These are phyloP conservation scores for Calonectria montana DNA, from an alignment of 2,329 filamentous ascomycete species.

Conservation along the genomic window DNA sequence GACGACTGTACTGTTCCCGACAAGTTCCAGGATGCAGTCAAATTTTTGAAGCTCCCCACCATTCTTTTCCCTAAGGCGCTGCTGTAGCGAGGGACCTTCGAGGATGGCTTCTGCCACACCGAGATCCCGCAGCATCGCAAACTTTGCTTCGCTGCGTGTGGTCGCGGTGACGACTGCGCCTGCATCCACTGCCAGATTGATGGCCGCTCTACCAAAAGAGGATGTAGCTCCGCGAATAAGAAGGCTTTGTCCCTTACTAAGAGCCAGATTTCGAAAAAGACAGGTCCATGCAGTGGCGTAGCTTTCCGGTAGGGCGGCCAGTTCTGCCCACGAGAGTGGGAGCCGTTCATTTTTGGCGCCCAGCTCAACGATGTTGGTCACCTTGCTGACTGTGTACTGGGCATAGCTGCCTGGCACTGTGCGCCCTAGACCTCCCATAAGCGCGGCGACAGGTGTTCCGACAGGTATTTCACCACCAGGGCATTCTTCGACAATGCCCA, in stretches of 20 bases:
- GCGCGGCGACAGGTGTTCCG: slow-evolving; percentile 9
- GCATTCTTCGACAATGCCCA: slow-evolving; percentile 17
- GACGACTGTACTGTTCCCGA: slow-evolving; percentile 6
- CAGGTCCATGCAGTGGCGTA: slow-evolving; percentile 26
- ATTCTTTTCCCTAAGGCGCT: not conserved
- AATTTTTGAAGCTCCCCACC: not conserved
- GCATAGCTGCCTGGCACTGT: slow-evolving; percentile 24
- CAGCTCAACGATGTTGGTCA: slow-evolving; percentile 14
- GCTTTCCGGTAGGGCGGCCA: slow-evolving; percentile 19
- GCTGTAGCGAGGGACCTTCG: not conserved
- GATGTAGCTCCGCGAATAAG: slow-evolving; percentile 9
- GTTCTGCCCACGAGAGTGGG: slow-evolving; percentile 19
- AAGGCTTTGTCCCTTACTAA: not conserved
- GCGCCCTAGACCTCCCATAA: slow-evolving; percentile 26
- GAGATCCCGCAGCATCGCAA: not conserved
- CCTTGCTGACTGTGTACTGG: slow-evolving; percentile 7
- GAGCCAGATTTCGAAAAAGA: slow-evolving; percentile 19
- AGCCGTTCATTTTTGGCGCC: not conserved
- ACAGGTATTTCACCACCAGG: slow-evolving; percentile 12
- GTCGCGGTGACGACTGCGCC: slow-evolving; percentile 16
- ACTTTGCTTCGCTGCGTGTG: not conserved
- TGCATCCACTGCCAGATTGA: slow-evolving; percentile 5
- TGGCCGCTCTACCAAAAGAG: slow-evolving; percentile 3
- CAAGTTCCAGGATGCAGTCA: slow-evolving; percentile 1
- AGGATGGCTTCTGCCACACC: not conserved